Evolutionary conservation across 371 early-diverging fungal species (phyloP), one percentile per base, ranked within the genome.

Genomic region (Sporodiniella umbellata): DNA sequence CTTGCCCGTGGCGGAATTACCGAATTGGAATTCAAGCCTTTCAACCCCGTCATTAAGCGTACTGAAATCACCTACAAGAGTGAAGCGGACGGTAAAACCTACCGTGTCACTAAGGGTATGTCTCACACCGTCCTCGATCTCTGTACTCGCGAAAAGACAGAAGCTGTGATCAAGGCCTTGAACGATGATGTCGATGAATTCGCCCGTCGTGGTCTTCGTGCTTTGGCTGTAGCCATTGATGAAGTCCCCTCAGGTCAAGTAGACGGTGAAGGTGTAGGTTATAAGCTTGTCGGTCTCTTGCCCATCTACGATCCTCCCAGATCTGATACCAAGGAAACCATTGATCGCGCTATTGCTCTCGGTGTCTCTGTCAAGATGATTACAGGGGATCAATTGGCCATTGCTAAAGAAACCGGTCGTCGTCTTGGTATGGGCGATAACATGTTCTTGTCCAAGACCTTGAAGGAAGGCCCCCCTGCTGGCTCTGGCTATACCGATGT

Each of bases 321-420:
- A 45, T 78, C 82, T 50, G 89, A 87, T 52, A 84, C 87, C 43
- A 83, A 85, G 79, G 86, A 81, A 53, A 92, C 93, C 23, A 93
- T 94, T 56, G 81, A 84, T 46, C 86, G 88, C 44, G 85, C 92
- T 59, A 80, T 85, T 53, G 78, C 72, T 33, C 87, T 93, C 37
- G 95, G 95, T 54, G 89, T 97, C 53, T 70, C 86, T 61, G 93
- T 95, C 58, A 87, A 93, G 78, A 95, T 97, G 94, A 91, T 95
- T 66, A 95, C 95, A 26, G 97, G 95, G 62, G 94, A 93, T 68
- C 94, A 93, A 64, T 77, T 91, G 30, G 92, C 93, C 49, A 92
- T 96, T 72, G 94, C 90, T 48, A 86, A 85, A 66, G 85, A 93
- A 62, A 85, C 92, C 23, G 92, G 90, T 46, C 81, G 81, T 62